phyloP scores from a whole-genome alignment of 1,284 basidiomycete genomes.

The Pyrrhoderma lamaoense region DNA sequence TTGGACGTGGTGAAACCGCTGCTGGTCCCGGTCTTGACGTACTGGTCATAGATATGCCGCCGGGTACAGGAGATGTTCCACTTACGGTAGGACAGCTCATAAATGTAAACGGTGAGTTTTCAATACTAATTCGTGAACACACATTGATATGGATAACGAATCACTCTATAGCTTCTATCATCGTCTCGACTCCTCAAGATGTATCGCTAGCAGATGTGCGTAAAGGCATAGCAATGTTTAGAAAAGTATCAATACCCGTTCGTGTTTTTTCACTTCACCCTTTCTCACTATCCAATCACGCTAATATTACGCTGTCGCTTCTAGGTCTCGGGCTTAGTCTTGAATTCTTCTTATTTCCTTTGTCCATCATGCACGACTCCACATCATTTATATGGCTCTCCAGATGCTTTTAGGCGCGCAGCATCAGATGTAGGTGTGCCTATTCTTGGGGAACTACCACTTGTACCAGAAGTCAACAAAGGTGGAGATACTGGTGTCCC shows the following conservation, averaged over 20 bases:
- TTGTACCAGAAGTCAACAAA: constrained; percentile 70
- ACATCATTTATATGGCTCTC: constrained; percentile 77
- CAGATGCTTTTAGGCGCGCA: constrained; percentile 57
- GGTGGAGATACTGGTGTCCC: constrained; percentile 73
- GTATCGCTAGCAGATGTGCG: constrained; percentile 89
- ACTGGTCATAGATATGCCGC: constrained; percentile 94
- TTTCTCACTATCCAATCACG: not conserved
- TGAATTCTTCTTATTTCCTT: constrained; percentile 90
- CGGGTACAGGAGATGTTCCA: constrained; percentile 95
- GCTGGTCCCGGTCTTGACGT: constrained; percentile 61
- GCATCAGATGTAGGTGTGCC: constrained; percentile 56
- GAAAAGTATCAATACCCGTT: constrained; percentile 85
- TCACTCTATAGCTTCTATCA: constrained; percentile 61
- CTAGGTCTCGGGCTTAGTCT: constrained; percentile 81
- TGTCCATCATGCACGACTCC: constrained; percentile 68
- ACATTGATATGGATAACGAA: not conserved
- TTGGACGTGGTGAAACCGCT: constrained; percentile 21
- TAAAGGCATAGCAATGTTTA: constrained; percentile 92
- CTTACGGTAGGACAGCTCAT: constrained; percentile 91
- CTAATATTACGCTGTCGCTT: not conserved
- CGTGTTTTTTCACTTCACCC: constrained; percentile 21
- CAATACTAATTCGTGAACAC: not conserved
- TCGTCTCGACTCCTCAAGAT: constrained; percentile 95
- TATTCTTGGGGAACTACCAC: constrained; percentile 80
- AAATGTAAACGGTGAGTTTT: constrained; percentile 64